Base-by-base conservation (phyloP, 371 early-diverging fungal genomes). In the Lichtheimia corymbifera region DNA sequence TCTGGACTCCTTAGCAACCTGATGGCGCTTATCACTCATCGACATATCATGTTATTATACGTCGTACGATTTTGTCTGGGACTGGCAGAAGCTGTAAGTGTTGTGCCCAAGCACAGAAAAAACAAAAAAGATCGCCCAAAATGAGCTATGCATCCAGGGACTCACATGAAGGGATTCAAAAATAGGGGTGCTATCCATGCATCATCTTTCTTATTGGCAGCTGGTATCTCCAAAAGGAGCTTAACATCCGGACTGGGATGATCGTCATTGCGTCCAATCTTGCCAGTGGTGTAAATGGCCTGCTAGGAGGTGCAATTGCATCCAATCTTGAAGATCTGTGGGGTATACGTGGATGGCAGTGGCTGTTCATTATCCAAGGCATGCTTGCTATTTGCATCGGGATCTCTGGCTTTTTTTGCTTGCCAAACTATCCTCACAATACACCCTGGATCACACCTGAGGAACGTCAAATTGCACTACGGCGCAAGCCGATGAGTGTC, bases 401-500 rank as follows among this genome's bases (percentile, higher is more conserved):
- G 7, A 17, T 57, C 4, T 13, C 35, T 27, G 58, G 58, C 1
- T 57, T 47, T 17, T 49, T 57, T 11, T 9, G 27, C 15, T 35
- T 57, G 24, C 58, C 58, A 12, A 49, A 57, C 30, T 57, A 54
- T 28, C 58, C 58, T 18, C 49, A 57, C 22, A 47, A 57, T 41
- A 54, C 58, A 24, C 58, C 58, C 28, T 44, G 58, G 58, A 71
- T 91, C 35, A 73, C 67, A 22, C 66, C 68, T 11, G 77, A 75
- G 50, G 80, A 85, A 64, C 72, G 80, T 28, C 72, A 72, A 6
- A 53, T 86, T 27, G 83, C 85, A 3, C 63, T 71, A 3, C 35
- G 62, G 15, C 76, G 89, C n/a, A 54, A 54, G 20, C 54, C 54
- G 11, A 54, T 54, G n/a, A 18, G 41, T 17, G 35, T 35, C 35